These are phyloP conservation scores for Cytidiella melzeri DNA, from an alignment of 768 basidiomycete species.

Conservation along the genomic window DNA sequence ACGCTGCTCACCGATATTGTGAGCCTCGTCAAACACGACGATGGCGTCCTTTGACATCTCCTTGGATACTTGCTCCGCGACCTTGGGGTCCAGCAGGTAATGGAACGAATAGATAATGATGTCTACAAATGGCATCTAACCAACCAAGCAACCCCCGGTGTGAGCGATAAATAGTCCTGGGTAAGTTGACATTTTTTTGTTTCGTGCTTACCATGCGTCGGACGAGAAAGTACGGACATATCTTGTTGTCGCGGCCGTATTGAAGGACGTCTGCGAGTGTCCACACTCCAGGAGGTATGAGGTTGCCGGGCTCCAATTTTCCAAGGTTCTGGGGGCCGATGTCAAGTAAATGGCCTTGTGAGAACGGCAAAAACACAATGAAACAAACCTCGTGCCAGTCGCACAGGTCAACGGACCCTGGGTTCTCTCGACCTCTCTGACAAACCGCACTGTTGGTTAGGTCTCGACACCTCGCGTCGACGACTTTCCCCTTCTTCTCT, in stretches of 20 bases:
- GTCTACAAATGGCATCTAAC: constrained; percentile 90
- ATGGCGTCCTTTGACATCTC: constrained; percentile 98
- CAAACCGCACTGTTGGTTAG: constrained; percentile 80
- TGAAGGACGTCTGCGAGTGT: constrained; percentile 90
- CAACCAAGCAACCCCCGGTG: too few species aligned
- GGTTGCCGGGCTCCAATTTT: constrained; percentile 70
- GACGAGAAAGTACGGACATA: constrained; percentile 95
- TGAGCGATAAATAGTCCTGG: background rate
- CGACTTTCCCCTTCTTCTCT: constrained; percentile 97
- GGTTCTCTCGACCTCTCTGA: constrained; percentile 78
- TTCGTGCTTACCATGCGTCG: constrained; percentile 77
- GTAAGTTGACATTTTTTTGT: background rate
- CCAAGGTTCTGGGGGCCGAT: constrained; percentile 61
- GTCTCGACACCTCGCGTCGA: constrained; percentile 95
- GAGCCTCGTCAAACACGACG: constrained; percentile 98
- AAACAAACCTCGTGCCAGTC: constrained; percentile 88
- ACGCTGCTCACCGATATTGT: constrained; percentile 79
- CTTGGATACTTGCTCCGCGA: constrained; percentile 97
- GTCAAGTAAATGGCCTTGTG: background rate
- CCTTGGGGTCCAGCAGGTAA: constrained; percentile 96
- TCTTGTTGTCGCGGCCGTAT: constrained; percentile 76
- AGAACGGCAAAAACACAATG: too few species aligned
- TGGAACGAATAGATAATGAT: constrained; percentile 99
- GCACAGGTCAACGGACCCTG: constrained; percentile 88
- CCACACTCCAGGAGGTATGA: constrained; percentile 85